These are phyloP conservation scores for Cornus controversa DNA, from an alignment of 148 eudicot species.

Conservation along the genomic window DNA sequence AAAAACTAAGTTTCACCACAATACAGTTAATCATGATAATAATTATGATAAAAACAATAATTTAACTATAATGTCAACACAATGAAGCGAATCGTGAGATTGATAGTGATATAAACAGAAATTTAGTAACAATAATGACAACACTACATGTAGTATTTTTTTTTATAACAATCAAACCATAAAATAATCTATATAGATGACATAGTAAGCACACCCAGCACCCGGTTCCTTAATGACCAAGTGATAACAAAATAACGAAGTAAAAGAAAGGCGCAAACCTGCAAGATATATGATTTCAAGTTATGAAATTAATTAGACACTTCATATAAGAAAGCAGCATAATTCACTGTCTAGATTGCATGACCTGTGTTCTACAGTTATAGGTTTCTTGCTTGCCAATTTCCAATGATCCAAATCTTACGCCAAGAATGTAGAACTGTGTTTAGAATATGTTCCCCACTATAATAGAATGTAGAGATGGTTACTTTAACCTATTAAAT, in stretches of 20 bases:
- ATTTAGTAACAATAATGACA: too few relatives aligned
- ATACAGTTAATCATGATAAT: neutral
- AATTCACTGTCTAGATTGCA: neutral
- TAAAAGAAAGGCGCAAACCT: neutral
- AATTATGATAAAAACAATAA: neutral
- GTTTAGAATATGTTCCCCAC: neutral
- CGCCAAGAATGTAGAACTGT: neutral
- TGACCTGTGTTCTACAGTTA: neutral
- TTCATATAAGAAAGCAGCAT: neutral
- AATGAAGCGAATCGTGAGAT: neutral
- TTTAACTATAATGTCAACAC: neutral
- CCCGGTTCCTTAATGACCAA: neutral
- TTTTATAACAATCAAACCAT: neutral
- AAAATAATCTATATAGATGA: neutral
- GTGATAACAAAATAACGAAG: neutral
- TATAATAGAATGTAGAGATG: neutral
- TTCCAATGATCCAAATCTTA: neutral
- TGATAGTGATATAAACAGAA: too few relatives aligned
- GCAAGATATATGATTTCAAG: neutral
- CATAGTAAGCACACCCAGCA: neutral
- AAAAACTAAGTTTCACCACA: conserved; percentile 45
- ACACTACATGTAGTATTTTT: neutral
- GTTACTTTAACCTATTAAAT: neutral
- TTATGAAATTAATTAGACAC: neutral
- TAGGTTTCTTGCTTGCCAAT: neutral